Evolutionary conservation across 371 early-diverging fungal genomes (phyloP).

Genomic region (Syncephalastrum sp.): DNA sequence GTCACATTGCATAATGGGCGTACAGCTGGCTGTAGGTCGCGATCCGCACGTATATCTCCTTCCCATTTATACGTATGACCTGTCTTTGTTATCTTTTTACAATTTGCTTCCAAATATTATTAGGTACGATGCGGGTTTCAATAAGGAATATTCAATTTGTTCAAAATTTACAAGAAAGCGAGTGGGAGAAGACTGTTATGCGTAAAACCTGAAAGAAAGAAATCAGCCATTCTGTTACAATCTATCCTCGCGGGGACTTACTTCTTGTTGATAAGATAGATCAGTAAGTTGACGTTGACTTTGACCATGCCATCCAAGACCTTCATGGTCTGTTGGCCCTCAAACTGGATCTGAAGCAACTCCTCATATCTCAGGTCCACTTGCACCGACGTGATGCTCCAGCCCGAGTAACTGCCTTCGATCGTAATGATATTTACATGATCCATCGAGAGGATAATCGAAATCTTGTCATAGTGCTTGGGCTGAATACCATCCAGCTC

Average conservation of each 20-base stretch:
- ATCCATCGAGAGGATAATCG: conserved; percentile 89
- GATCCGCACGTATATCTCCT: too few species aligned
- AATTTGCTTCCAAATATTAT: too few species aligned
- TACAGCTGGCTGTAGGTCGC: too few species aligned
- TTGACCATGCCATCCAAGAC: conserved; percentile 90
- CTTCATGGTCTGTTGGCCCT: conserved; percentile 84
- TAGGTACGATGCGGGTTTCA: too few species aligned
- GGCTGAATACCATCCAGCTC: conserved; percentile 78
- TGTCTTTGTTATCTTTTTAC: too few species aligned
- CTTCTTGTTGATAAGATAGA: conserved; percentile 97
- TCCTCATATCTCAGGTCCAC: conserved; percentile 91
- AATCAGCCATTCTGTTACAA: background rate
- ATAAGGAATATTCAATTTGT: too few species aligned
- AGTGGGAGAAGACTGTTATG: background rate
- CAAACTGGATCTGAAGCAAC: conserved; percentile 89
- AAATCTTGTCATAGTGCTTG: conserved; percentile 86
- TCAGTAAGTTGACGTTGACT: conserved; percentile 93
- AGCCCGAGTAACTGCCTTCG: conserved; percentile 79
- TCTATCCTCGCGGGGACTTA: conserved; percentile 32
- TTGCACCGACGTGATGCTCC: conserved; percentile 72
- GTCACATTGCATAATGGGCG: too few species aligned
- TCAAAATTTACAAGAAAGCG: too few species aligned
- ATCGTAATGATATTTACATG: conserved; percentile 88
- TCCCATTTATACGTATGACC: too few species aligned
- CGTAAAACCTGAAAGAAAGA: conserved; percentile 20